Evolutionary conservation across 2,329 filamentous ascomycete genomes (phyloP), one percentile per base, ranked within the genome.

Genomic region (Aschersonia sp.): DNA sequence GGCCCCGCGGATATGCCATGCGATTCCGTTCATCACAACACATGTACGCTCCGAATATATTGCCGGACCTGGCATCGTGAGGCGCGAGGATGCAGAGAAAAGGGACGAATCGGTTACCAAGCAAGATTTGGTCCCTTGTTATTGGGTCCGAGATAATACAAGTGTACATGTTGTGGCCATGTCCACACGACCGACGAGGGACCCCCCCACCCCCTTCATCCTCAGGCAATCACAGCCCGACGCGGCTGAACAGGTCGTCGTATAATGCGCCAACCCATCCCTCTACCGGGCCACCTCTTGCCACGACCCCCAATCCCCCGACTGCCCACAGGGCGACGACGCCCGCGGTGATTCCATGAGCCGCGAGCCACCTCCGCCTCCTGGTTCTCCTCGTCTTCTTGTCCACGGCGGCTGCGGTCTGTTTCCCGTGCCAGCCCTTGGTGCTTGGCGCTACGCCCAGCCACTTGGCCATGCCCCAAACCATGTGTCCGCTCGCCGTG

Each of bases 391-490:
- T 68, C 37, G 71, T 71, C 56, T 64, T 67, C 57, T 68, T 75
- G 52, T 78, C 76, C 6, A 71, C 59, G 1, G 58, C 50, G 50
- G 61, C 51, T 67, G 64, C 60, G 56, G 65, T 60, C 67, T 22
- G 22, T 22, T 58, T 63, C 1, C 59, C 70, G 60, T 56, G 56
- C 60, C 55, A 68, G 67, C 62, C 77, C 56, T 63, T 74, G 52
- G 68, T 70, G 2, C 72, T 70, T 22, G 83, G 81, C 45, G 80
- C 72, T 44, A 76, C 69, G 0, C 79, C 79, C 50, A 89, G 67
- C 84, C 87, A 95, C 62, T 79, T 83, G n/a, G 87, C 85, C 66
- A 79, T 78, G 2, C 89, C 89, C 78, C 87, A 94, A 6, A 85
- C 77, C 61, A 89, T 80, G 66, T 95, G 89, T 50, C 81, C 85